Conservation (phyloP, 441 rosid species). For the Adansonia grandidieri region DNA sequence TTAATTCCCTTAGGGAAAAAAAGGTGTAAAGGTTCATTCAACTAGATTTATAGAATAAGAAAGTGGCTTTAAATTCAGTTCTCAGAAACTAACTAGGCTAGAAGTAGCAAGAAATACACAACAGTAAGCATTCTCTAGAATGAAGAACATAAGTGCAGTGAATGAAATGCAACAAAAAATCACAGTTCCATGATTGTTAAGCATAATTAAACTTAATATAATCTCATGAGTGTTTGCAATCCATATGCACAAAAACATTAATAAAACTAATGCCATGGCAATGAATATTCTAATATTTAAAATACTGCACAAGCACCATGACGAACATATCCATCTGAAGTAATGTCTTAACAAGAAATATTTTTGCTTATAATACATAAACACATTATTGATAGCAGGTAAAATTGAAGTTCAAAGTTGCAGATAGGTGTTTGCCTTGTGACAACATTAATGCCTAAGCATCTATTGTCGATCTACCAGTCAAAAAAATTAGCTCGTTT, state of each 20-base stretch:
- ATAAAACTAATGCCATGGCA: neutral
- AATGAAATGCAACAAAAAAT: neutral
- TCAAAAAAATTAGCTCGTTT: conserved; percentile 27
- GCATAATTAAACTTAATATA: neutral
- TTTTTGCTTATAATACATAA: neutral
- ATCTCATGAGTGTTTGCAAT: neutral
- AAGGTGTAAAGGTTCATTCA: neutral
- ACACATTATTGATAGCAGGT: neutral
- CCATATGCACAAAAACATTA: neutral
- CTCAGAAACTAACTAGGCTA: neutral
- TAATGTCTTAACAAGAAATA: neutral
- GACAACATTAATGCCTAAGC: neutral
- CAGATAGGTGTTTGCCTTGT: neutral
- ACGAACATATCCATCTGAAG: neutral
- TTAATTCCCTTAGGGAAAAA: neutral
- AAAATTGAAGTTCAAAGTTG: conserved; percentile 9
- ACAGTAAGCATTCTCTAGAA: neutral
- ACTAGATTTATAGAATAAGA: neutral
- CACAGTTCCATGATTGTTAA: no score
- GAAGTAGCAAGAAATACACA: neutral
- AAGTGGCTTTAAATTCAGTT: neutral
- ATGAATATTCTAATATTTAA: neutral
- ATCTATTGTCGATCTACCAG: neutral
- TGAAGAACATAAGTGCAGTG: neutral
- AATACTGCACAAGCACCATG: neutral